Percentiles rank a stretch among this genome's conserved stretches.
Evolutionary conservation across 2,329 filamentous ascomycete species (phyloP).

Genomic region (Colletotrichum melonis): DNA sequence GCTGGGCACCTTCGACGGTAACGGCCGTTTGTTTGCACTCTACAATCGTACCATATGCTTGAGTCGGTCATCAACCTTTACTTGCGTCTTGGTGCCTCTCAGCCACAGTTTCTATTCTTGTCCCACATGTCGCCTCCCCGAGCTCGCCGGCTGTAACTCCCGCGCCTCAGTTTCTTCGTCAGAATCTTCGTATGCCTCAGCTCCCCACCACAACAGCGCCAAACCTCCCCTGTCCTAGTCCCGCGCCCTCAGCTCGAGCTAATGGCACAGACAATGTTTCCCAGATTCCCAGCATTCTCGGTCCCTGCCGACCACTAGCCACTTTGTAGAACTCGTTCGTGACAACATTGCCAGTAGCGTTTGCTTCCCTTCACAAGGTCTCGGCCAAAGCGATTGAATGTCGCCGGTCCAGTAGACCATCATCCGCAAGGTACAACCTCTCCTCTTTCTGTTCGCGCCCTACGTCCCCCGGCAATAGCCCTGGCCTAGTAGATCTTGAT

Average conservation of each 20-base stretch:
- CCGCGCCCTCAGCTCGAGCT: conserved; percentile 5
- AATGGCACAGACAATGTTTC: conserved; percentile 5
- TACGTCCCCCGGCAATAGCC: not conserved
- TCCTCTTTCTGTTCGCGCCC: not conserved
- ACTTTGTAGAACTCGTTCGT: conserved; percentile 3
- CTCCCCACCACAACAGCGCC: conserved; percentile 17
- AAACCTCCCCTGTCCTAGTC: conserved; percentile 14
- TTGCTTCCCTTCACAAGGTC: conserved; percentile 20
- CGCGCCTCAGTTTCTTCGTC: conserved; percentile 20
- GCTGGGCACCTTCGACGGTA: not conserved
- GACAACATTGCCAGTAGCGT: conserved; percentile 15
- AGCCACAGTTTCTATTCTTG: conserved; percentile 27
- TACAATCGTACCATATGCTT: not conserved
- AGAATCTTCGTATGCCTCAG: conserved; percentile 20
- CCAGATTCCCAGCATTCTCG: conserved; percentile 10
- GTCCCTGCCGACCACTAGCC: conserved; percentile 21
- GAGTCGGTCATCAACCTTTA: not conserved
- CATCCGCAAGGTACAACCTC: not conserved
- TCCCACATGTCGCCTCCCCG: conserved; percentile 1
- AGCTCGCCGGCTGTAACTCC: not conserved
- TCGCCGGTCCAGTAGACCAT: conserved; percentile 3
- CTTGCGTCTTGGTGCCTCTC: conserved; percentile 8
- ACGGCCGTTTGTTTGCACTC: not conserved
- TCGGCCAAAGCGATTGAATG: conserved; percentile 8
- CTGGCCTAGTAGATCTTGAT: conserved; percentile 9